phyloP scores from a whole-genome alignment of 2,329 filamentous ascomycete species.

The Xylariaceae sp. region DNA sequence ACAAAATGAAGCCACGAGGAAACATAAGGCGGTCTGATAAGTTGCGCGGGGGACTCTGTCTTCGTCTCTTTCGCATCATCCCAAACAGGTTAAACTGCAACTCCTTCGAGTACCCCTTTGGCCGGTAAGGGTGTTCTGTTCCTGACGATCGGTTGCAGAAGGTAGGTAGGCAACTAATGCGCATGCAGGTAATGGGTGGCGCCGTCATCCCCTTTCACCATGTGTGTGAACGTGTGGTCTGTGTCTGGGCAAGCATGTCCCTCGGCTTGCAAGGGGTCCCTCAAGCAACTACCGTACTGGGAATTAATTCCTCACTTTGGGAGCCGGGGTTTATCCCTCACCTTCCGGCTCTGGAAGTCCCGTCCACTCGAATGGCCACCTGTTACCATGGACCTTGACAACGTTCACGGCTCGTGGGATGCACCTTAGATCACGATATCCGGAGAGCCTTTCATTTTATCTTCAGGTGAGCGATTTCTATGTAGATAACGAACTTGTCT shows the following conservation, averaged over 20 bases:
- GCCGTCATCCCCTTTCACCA: not conserved
- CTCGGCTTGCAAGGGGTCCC: not conserved
- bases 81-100: not conserved
- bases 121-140: not conserved
- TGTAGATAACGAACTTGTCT: too few species aligned
- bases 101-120: not conserved
- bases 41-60: not conserved
- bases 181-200: not conserved
- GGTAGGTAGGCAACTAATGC: not conserved
- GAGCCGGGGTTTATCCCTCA: not conserved
- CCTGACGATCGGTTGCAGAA: not conserved
- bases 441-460: too few species aligned
- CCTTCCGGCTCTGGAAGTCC: not conserved
- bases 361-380: not conserved
- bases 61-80: not conserved
- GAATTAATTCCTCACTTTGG: not conserved
- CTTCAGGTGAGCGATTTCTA: too few species aligned
- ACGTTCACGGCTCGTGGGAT: too few species aligned
- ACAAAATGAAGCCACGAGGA: too few species aligned
- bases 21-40: too few species aligned
- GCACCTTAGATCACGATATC: too few species aligned
- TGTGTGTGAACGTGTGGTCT: not conserved
- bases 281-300: not conserved
- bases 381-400: too few species aligned
- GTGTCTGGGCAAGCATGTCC: not conserved